These are phyloP conservation scores for Pythium apleroticum DNA, from an alignment of 352 stramenopile species.

Conservation along the genomic window DNA sequence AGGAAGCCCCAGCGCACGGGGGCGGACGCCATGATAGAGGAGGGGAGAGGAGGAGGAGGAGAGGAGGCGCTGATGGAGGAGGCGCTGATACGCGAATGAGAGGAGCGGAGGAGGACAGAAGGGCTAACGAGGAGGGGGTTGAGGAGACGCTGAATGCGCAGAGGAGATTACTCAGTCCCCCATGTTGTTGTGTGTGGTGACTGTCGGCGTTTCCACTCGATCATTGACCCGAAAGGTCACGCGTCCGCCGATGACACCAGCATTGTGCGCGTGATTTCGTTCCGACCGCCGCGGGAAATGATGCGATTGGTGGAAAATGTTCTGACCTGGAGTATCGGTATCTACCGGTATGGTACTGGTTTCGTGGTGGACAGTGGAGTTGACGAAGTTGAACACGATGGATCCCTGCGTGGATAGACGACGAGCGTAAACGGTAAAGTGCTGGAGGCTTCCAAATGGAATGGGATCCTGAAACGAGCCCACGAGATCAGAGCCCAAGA, in stretches of 20 bases:
- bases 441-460: too few species aligned
- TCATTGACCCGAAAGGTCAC: background rate
- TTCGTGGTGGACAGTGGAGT: background rate
- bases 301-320: slow-evolving; percentile 1
- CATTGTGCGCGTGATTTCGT: background rate
- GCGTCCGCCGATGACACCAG: background rate
- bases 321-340: background rate
- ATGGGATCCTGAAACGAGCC: too few species aligned
- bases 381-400: background rate
- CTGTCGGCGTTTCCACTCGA: background rate
- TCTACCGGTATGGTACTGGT: background rate
- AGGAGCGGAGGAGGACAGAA: background rate
- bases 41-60: background rate
- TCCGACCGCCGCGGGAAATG: background rate
- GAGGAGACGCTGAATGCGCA: background rate
- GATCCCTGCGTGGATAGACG: background rate
- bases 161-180: too few species aligned
- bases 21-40: background rate
- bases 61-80: background rate
- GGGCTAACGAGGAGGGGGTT: background rate
- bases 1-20: slow-evolving; percentile 60
- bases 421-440: too few species aligned
- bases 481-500: too few species aligned
- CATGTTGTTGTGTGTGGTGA: too few species aligned
- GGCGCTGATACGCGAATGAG: background rate